Conservation (phyloP, 345 rosid genomes). For the Lepidium aucheri region DNA sequence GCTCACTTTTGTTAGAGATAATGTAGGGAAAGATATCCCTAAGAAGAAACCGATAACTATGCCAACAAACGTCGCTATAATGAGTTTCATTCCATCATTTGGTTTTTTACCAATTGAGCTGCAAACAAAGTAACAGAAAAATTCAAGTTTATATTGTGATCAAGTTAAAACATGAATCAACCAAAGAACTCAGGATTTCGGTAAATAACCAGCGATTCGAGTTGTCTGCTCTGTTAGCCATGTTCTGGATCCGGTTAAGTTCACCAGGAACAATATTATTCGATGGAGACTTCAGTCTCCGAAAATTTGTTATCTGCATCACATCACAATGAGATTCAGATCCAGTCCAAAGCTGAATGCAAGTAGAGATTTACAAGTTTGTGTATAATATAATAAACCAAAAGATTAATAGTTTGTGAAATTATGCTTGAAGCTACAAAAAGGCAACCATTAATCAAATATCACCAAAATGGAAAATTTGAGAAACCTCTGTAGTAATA, state of each 20-base stretch:
- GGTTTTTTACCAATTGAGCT: constrained; percentile 48
- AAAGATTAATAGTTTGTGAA: background rate
- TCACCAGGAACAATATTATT: constrained; percentile 6
- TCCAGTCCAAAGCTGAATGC: constrained; percentile 1
- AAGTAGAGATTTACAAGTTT: background rate
- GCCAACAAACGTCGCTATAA: constrained; percentile 57
- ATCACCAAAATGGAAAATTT: background rate
- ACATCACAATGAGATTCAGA: constrained; percentile 16
- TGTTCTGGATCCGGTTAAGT: constrained; percentile 16
- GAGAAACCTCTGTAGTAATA: background rate
- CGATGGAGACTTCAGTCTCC: constrained; percentile 1
- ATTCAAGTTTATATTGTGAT: background rate
- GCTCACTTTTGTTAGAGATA: constrained; percentile 52
- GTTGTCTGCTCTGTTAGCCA: constrained; percentile 27
- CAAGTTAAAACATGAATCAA: background rate
- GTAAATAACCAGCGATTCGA: constrained; percentile 16
- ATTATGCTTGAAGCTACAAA: background rate
- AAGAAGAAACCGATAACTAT: constrained; percentile 67
- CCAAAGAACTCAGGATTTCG: background rate
- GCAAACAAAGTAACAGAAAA: constrained; percentile 25
- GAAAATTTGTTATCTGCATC: constrained; percentile 11
- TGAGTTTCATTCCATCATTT: constrained; percentile 62
- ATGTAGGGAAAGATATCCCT: constrained; percentile 69
- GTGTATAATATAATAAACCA: background rate
- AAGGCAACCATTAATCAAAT: background rate